Evolutionary conservation across 2,329 filamentous ascomycete species (phyloP), one percentile per base, ranked within the genome.

Genomic region (Talaromyces rugulosus): DNA sequence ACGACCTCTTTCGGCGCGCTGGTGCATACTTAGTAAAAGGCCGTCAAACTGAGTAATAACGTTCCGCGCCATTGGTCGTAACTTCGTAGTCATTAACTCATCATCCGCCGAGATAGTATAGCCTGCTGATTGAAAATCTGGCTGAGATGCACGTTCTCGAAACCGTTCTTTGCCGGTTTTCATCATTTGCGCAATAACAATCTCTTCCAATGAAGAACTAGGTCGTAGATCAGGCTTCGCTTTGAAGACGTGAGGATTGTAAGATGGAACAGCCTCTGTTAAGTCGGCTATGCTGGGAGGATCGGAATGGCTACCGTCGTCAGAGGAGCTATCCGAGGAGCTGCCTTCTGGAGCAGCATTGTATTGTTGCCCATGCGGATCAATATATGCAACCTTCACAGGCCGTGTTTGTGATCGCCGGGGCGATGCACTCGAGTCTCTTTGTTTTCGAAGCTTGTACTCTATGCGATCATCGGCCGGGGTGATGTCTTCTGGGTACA

Each of bases 41-140:
- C 80, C 74, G 67, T 97, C 91, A 1, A 96, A 72, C 40, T 86
- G 85, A 1, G 81, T 76, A 8, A 96, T 80, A 16, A 93, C 83
- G 66, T 91, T 88, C n/a, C 87, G 82, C 11, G 90, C 82, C 0
- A 85, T 82, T 0, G 92, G 91, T 0, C 83, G 82, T 16, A 96
- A 78, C 5, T 96, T 78, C 1, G 75, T 72, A 62, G 83, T 79
- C 0, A 91, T 90, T 55, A 81, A 72, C 1, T 89, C 87, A 66
- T 96, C 92, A 67, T 96, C 88, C 1, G 86, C 83, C 7, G 89
- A 83, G 5, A 91, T 75, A 2, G 82, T 79, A 0, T 89, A 85
- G 5, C 66, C 64, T 60, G 69, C 61, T 51, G 64, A 61, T 62
- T 27, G 50, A 18, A 31, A 53, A 12, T 16, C 50, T 65, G 58